phyloP scores from a whole-genome alignment of 345 rosid genomes.

The Citrus reticulata region DNA sequence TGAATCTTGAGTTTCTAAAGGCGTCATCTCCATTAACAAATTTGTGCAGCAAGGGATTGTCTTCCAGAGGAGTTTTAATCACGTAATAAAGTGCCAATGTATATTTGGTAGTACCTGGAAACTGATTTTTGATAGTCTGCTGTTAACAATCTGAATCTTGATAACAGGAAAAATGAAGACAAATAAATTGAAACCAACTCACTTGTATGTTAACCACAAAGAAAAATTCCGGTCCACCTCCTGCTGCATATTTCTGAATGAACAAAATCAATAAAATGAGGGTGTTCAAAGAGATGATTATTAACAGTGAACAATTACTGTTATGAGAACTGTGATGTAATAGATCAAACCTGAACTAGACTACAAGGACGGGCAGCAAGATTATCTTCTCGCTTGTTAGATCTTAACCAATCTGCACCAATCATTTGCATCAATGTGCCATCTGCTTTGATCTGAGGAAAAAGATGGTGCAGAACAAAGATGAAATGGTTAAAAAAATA shows the following conservation, averaged over 20 bases:
- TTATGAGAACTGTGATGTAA: background rate
- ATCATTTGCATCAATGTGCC: constrained; percentile 76
- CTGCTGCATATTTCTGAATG: constrained; percentile 49
- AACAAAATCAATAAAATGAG: background rate
- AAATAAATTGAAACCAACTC: background rate
- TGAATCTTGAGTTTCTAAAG: constrained; percentile 86
- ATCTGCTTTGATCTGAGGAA: constrained; percentile 60
- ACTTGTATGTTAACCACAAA: constrained; percentile 82
- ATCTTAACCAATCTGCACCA: constrained; percentile 95
- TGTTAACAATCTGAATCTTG: background rate
- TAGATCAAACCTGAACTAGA: constrained; percentile 58
- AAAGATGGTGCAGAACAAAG: background rate
- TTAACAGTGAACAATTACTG: background rate
- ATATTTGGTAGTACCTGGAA: constrained; percentile 65
- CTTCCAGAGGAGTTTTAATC: constrained; percentile 69
- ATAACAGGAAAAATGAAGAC: background rate
- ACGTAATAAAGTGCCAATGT: constrained; percentile 70
- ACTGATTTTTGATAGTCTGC: constrained; percentile 29
- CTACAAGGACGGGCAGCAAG: constrained; percentile 67
- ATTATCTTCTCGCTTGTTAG: constrained; percentile 67
- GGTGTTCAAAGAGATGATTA: background rate
- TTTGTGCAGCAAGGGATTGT: constrained; percentile 61
- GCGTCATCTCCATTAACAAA: constrained; percentile 89
- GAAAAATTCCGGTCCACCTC: constrained; percentile 74
- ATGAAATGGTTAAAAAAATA: background rate